These are phyloP conservation scores for Talinum fruticosum DNA, from an alignment of 148 eudicot genomes.

Conservation along the genomic window DNA sequence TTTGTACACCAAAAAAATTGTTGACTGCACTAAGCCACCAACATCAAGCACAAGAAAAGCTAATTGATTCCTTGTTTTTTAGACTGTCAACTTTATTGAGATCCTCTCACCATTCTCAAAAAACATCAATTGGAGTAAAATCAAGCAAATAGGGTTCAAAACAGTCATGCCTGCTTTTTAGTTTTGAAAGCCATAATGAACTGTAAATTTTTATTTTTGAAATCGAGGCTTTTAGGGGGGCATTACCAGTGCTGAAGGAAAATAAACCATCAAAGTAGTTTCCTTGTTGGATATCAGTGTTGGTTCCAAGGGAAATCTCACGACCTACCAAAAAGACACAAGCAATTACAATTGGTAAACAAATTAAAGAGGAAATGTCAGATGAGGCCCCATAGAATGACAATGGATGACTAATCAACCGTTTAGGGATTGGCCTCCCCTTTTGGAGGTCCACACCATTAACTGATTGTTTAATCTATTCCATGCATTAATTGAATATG, in stretches of 20 bases:
- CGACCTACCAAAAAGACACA: conserved; percentile 13
- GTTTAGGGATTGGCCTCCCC: neutral
- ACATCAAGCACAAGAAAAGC: no score
- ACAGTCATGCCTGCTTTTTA: no score
- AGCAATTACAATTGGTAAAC: conserved; percentile 3
- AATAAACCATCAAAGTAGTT: conserved; percentile 13
- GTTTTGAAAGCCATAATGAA: no score
- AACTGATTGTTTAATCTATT: neutral
- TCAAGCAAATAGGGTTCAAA: no score
- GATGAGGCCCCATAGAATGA: neutral
- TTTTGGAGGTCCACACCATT: conserved; percentile 15
- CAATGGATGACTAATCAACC: neutral
- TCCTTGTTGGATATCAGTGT: conserved; percentile 10
- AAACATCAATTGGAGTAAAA: no score
- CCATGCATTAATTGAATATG: neutral
- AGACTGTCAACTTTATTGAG: no score
- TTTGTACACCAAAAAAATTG: no score
- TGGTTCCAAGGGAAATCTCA: conserved; percentile 7
- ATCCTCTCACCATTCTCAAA: no score
- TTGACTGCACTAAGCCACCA: no score
- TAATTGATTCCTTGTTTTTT: no score
- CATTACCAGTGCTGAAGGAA: neutral
- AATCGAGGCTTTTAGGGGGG: no score
- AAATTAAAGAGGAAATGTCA: neutral
- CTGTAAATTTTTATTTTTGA: no score